phyloP scores from a whole-genome alignment of 805 yeast genomes.

The Brettanomyces nanus region DNA sequence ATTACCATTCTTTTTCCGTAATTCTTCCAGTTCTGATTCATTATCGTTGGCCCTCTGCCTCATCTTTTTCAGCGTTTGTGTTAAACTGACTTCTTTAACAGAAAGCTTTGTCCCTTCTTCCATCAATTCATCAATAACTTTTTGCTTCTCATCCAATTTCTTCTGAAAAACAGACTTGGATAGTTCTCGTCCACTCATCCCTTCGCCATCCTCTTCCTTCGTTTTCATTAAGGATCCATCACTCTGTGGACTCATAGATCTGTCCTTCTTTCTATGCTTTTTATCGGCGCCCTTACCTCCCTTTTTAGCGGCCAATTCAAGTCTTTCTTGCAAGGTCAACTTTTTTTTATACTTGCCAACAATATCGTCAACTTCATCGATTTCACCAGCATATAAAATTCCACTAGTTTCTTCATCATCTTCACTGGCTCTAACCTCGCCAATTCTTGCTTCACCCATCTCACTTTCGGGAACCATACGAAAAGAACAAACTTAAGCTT shows the following conservation, averaged over 20 bases:
- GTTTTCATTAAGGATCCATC: background rate
- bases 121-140: conserved; percentile 53
- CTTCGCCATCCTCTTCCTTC: background rate
- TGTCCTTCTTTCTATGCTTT: background rate
- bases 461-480: background rate
- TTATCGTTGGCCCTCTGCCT: conserved; percentile 34
- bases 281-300: conserved; percentile 13
- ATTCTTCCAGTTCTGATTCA: conserved; percentile 27
- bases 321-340: conserved; percentile 73
- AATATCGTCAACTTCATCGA: background rate
- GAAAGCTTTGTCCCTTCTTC: conserved; percentile 73
- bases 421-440: background rate
- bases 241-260: background rate
- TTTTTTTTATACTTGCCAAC: conserved; percentile 31
- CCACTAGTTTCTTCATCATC: background rate
- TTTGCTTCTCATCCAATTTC: conserved; percentile 43
- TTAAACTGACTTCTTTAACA: conserved; percentile 58
- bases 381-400: background rate
- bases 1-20: conserved; percentile 20
- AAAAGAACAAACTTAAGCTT: too few relatives aligned
- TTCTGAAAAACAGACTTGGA: conserved; percentile 10
- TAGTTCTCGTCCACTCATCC: conserved; percentile 5
- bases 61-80: conserved; percentile 57
- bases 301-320: conserved; percentile 67
- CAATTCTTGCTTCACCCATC: background rate